Evolutionary conservation across 495 filamentous ascomycete genomes (phyloP).

Genomic region (Penicillium verhagenii): DNA sequence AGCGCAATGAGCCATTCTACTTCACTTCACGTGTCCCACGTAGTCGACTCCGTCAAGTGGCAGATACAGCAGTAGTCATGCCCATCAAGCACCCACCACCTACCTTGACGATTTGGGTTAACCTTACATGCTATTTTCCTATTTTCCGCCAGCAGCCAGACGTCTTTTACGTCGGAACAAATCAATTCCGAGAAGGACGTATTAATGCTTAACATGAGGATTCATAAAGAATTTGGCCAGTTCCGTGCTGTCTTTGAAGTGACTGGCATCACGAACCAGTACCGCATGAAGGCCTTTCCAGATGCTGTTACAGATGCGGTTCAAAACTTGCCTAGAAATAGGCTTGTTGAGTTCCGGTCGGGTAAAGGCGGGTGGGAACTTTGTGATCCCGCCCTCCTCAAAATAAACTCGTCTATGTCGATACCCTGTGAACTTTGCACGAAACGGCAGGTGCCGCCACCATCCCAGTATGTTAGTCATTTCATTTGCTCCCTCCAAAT

Average conservation of each 20-base stretch:
- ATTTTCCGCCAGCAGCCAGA: constrained; percentile 4
- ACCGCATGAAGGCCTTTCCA: constrained; percentile 18
- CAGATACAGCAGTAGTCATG: constrained; percentile 4
- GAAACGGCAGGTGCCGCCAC: too few relatives aligned
- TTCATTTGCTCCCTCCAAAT: too few relatives aligned
- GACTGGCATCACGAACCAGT: constrained; percentile 13
- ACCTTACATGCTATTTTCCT: constrained; percentile 14
- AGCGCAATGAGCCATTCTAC: too few relatives aligned
- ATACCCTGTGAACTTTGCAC: too few relatives aligned
- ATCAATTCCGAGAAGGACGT: constrained; percentile 13
- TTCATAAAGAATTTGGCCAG: constrained; percentile 14
- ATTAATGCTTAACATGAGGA: constrained; percentile 6
- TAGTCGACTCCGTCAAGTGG: constrained; percentile 14
- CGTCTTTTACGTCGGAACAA: constrained; percentile 10
- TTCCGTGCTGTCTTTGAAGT: constrained; percentile 13
- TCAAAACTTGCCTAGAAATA: constrained; percentile 13
- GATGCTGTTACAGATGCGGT: constrained; percentile 3
- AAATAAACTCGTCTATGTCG: constrained; percentile 17
- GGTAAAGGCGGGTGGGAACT: constrained; percentile 18
- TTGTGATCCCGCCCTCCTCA: constrained; percentile 14
- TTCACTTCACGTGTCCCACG: too few relatives aligned
- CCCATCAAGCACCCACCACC: constrained; percentile 15
- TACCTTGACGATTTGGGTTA: constrained; percentile 17
- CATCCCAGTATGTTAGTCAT: too few relatives aligned
- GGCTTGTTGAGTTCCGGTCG: constrained; percentile 9